Conservation (phyloP, 73 alveolate species). For the Chromera velia region DNA sequence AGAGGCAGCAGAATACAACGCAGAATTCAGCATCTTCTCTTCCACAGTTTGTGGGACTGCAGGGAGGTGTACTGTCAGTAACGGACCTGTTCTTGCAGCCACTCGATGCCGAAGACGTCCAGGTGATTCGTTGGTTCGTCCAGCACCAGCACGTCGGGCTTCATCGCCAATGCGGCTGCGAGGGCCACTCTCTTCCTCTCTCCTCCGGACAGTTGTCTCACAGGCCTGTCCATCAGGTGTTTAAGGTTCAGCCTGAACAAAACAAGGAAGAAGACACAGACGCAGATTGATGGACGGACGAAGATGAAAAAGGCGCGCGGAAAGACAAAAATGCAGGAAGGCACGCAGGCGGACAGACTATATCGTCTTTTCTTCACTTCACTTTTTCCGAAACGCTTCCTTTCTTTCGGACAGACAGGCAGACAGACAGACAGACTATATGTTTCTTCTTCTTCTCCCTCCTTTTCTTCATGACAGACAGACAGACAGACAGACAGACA, state of each 20-base stretch:
- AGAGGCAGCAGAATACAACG: no score
- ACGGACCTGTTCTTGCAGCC: conserved; percentile 53
- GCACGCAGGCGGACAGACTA: no score
- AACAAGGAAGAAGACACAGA: not conserved
- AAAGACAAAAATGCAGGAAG: no score
- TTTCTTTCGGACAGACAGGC: no score
- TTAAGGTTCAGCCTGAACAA: not conserved
- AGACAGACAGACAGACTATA: no score
- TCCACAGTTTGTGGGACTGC: no score
- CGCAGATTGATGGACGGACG: not conserved
- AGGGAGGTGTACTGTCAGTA: no score
- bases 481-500: not conserved
- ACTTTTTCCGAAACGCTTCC: no score
- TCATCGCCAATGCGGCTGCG: conserved; percentile 35
- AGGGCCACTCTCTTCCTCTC: conserved; percentile 52
- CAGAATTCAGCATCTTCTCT: no score
- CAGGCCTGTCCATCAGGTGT: not conserved
- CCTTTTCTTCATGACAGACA: not conserved
- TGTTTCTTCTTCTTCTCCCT: not conserved
- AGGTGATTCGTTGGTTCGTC: conserved; percentile 55
- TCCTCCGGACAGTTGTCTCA: conserved; percentile 46
- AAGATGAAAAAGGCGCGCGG: no score
- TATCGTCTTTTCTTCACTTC: no score
- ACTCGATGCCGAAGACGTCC: conserved; percentile 34
- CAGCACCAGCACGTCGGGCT: conserved; percentile 43